phyloP scores from a whole-genome alignment of 2,329 filamentous ascomycete species.

The Colletotrichum phormii region DNA sequence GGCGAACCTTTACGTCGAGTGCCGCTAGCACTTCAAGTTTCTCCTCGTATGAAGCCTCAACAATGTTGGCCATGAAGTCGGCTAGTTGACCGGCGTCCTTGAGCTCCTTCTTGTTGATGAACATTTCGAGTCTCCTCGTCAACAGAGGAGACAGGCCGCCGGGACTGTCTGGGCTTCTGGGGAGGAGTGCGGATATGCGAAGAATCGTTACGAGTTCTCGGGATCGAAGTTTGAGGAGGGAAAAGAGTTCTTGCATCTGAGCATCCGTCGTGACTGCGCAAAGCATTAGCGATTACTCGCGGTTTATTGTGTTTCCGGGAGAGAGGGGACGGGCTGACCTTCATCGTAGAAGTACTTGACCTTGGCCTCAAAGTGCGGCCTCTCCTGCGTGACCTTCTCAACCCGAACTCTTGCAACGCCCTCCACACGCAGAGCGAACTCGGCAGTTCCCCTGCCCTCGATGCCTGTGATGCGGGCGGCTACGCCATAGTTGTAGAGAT shows the following conservation, averaged over 20 bases:
- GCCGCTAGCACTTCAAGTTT: conserved; percentile 89
- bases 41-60: conserved; percentile 89
- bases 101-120: conserved; percentile 85
- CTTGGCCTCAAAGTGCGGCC: conserved; percentile 88
- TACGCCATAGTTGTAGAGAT: conserved; percentile 87
- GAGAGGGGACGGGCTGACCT: conserved; percentile 56
- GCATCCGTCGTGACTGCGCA: conserved; percentile 56
- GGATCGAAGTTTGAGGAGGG: conserved; percentile 84
- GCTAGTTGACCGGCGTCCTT: conserved; percentile 87
- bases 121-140: conserved; percentile 85
- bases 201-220: conserved; percentile 88
- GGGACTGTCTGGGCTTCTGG: conserved; percentile 69
- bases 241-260: conserved; percentile 78
- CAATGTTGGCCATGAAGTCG: conserved; percentile 96
- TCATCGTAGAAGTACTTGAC: conserved; percentile 79
- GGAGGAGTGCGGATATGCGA: conserved; percentile 83
- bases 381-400: conserved; percentile 79
- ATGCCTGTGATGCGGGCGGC: conserved; percentile 83
- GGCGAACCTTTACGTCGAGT: conserved; percentile 79
- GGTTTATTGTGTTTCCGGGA: not conserved
- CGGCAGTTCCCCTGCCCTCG: conserved; percentile 78
- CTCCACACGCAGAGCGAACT: conserved; percentile 88
- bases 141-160: conserved; percentile 83
- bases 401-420: conserved; percentile 82
- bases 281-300: conserved; percentile 1